phyloP scores from a whole-genome alignment of 2,329 filamentous ascomycete genomes.

The Aureobasidium sp. region DNA sequence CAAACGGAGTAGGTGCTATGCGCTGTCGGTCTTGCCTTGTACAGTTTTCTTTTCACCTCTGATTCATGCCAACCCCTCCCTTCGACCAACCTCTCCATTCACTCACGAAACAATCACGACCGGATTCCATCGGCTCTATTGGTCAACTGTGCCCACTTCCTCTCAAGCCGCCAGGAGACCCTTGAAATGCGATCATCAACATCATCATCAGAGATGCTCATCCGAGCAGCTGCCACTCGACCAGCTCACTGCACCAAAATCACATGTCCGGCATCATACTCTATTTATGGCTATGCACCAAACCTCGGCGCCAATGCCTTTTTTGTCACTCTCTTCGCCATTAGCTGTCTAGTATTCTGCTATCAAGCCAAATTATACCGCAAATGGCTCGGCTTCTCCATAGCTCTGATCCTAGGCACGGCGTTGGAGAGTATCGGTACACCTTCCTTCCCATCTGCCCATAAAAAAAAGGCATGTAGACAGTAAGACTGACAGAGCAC shows the following conservation, averaged over 20 bases:
- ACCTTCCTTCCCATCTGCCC: background rate
- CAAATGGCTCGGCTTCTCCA: conserved; percentile 35
- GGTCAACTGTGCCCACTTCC: too few relatives aligned
- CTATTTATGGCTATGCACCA: conserved; percentile 29
- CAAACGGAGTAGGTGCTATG: background rate
- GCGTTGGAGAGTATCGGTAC: conserved; percentile 34
- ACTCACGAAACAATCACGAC: background rate
- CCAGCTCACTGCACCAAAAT: conserved; percentile 5
- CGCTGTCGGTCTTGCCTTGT: background rate
- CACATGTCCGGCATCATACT: conserved; percentile 8
- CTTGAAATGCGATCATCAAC: background rate
- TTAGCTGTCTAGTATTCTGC: conserved; percentile 27
- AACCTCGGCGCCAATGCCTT: conserved; percentile 33
- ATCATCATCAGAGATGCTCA: background rate
- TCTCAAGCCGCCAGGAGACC: background rate
- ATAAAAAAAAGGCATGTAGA: background rate
- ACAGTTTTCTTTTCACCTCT: background rate
- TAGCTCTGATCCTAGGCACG: conserved; percentile 36
- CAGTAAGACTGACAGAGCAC: background rate
- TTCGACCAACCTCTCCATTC: background rate
- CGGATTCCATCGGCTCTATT: background rate
- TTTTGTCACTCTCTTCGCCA: conserved; percentile 32
- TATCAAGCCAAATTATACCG: conserved; percentile 29
- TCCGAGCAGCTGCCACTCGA: background rate
- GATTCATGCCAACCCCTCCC: background rate